These are phyloP conservation scores for Hypomyces rosellus DNA, from an alignment of 2,329 filamentous ascomycete genomes.

Conservation along the genomic window DNA sequence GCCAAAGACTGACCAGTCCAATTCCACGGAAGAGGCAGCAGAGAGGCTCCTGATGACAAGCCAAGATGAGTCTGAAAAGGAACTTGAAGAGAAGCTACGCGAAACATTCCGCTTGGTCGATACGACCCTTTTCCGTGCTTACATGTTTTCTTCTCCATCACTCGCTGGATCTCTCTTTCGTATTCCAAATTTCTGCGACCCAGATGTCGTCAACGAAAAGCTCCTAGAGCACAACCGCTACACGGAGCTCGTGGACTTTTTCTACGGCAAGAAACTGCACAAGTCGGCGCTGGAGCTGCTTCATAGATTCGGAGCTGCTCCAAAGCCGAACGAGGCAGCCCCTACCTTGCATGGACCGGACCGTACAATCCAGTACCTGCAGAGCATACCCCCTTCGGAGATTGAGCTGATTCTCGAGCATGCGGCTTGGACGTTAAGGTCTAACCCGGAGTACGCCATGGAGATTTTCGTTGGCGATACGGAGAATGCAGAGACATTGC, in stretches of 20 bases:
- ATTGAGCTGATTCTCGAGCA: conserved; percentile 90
- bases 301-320: conserved; percentile 66
- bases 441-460: conserved; percentile 72
- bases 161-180: conserved; percentile 87
- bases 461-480: conserved; percentile 90
- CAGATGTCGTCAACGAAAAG: conserved; percentile 88
- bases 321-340: conserved; percentile 43
- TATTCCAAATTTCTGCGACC: conserved; percentile 95
- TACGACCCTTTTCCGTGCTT: conserved; percentile 87
- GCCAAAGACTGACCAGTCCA: conserved; percentile 38
- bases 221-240: conserved; percentile 83
- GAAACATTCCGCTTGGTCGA: conserved; percentile 81
- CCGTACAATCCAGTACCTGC: conserved; percentile 82
- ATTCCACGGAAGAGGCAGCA: conserved; percentile 43
- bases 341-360: conserved; percentile 68
- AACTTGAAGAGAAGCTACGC: conserved; percentile 65
- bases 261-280: conserved; percentile 92
- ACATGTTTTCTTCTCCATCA: conserved; percentile 86
- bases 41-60: conserved; percentile 49
- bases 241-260: conserved; percentile 93
- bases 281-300: conserved; percentile 78
- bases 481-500: conserved; percentile 87
- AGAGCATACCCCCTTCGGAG: conserved; percentile 77
- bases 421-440: conserved; percentile 76
- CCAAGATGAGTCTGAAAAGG: conserved; percentile 43